These are phyloP conservation scores for Trichoderma atrobrunneum DNA, from an alignment of 2,329 filamentous ascomycete species.

Conservation along the genomic window DNA sequence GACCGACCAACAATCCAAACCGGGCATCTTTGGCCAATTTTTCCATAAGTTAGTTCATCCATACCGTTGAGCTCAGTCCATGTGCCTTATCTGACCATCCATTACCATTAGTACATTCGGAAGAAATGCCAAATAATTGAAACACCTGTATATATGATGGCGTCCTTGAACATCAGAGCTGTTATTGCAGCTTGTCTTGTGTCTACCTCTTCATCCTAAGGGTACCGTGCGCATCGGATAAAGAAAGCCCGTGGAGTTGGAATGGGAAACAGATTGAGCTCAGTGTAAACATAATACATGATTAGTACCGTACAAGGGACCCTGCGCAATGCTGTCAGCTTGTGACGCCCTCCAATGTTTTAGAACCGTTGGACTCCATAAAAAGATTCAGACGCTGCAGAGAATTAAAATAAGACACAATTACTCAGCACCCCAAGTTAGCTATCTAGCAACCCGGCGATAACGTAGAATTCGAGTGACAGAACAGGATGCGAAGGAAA, in stretches of 20 bases:
- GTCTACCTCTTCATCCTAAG: not conserved
- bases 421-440: not conserved
- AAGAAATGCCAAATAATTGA: conserved; percentile 18
- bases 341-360: not conserved
- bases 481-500: not conserved
- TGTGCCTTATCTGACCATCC: not conserved
- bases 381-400: not conserved
- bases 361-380: not conserved
- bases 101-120: conserved; percentile 13
- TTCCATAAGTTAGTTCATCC: conserved; percentile 52
- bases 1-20: conserved; percentile 49
- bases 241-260: not conserved
- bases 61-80: not conserved
- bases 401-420: not conserved
- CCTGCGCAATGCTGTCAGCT: not conserved
- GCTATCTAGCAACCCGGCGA: not conserved
- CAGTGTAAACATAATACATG: not conserved
- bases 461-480: not conserved
- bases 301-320: not conserved
- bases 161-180: not conserved
- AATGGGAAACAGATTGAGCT: conserved; percentile 6
- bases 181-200: not conserved
- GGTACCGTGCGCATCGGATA: not conserved
- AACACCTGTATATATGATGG: not conserved
- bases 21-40: conserved; percentile 52